Percentiles rank a stretch among this genome's conserved stretches.
Conservation (phyloP, 108 stramenopile genomes). For the Pseudonitzschia multistriata region DNA sequence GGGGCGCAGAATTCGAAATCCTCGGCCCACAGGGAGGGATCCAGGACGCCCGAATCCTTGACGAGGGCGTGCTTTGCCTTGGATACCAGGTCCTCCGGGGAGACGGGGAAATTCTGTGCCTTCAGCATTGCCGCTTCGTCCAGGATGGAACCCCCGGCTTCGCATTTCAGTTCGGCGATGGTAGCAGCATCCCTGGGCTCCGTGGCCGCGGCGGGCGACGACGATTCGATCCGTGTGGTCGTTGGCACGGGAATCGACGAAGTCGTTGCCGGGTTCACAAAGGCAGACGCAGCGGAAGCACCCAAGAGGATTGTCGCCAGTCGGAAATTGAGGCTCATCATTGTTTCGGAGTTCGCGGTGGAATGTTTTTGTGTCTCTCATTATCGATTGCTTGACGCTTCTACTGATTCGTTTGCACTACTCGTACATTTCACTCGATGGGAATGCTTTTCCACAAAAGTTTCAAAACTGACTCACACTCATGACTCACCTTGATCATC, state of each 20-base stretch:
- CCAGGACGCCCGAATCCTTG: slow-evolving; percentile 4
- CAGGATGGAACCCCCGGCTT: background rate
- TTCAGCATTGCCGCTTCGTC: background rate
- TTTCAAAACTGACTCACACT: background rate
- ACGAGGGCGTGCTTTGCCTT: slow-evolving; percentile 6
- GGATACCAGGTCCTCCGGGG: background rate
- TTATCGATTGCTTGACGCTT: too few species aligned
- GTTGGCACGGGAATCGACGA: background rate
- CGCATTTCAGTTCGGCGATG: slow-evolving; percentile 6
- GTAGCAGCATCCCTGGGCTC: background rate
- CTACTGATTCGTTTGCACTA: too few species aligned
- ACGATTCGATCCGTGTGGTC: background rate
- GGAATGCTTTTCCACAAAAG: too few species aligned
- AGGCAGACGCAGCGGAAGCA: background rate
- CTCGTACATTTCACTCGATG: too few species aligned
- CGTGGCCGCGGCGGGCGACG: background rate
- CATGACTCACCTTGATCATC: background rate
- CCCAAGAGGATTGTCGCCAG: background rate
- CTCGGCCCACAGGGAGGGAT: slow-evolving; percentile 31
- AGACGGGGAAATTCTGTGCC: background rate
- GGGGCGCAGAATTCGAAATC: slow-evolving; percentile 77
- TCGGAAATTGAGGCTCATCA: background rate
- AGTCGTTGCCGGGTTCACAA: background rate
- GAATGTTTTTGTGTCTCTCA: background rate
- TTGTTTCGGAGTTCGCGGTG: background rate